Base-by-base conservation (phyloP, 169 alveolate genomes). In the Theileria annulata region DNA sequence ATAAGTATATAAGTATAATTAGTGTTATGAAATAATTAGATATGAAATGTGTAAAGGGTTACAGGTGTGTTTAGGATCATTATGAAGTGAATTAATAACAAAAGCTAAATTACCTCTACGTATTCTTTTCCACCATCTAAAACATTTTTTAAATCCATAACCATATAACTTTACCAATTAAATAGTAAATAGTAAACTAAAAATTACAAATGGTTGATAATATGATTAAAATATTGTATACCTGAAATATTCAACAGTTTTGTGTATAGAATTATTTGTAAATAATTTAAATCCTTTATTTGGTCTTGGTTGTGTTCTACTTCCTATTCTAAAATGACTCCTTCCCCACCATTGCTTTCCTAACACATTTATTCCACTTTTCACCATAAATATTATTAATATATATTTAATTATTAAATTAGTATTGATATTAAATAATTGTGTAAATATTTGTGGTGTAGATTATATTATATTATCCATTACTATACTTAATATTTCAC, bases 321-420 rank as follows among this genome's bases (percentile, higher is more conserved):
- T 63, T 48, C 90, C 90, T 21, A 84, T 69, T 28, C 90, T 72
- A n/a, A 84, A 48, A 33, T 84, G 90, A 59, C 83, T 71, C 25
- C 78, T 77, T 84, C 90, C 90, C 87, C 90, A 84, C 90, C 90
- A 84, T 75, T 84, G 90, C 83, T 77, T 84, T 8, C 87, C 71
- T 31, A 76, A 49, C 49, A 84, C 60, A 25, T 74, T 72, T 48
- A 64, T 56, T 10, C 54, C 62, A 23, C 77, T 35, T 27, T 71
- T 71, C 12, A 63, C 87, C 74, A 77, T 19, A 76, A 35, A 58
- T 5, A 25, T 58, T 58, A 27, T 23, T 58, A 27, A n/a, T n/a
- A n/a, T n/a, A n/a, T n/a, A 35, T 35, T 35, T 35, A 35, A 5
- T 35, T 35, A 35, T 35, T 35, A 35, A 3, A 35, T 5, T 35